Conservation (phyloP, 306 rosid species). For the Cicer arietinum region DNA sequence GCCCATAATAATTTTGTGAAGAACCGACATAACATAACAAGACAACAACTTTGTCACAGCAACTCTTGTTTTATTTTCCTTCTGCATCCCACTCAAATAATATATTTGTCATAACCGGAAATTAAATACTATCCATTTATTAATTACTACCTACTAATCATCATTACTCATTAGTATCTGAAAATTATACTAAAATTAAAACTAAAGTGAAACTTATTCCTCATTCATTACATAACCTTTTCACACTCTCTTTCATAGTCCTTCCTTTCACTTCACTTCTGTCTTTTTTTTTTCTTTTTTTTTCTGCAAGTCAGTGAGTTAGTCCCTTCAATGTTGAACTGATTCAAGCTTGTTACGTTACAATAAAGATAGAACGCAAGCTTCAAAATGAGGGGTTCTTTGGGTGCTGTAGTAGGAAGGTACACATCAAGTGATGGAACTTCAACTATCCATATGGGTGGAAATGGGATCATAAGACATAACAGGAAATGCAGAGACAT, state of each 20-base stretch:
- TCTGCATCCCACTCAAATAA: too few species aligned
- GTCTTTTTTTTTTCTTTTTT: neutral
- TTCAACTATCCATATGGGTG: conserved; percentile 54
- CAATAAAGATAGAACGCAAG: neutral
- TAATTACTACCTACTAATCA: too few species aligned
- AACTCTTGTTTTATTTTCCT: too few species aligned
- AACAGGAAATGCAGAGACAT: conserved; percentile 90
- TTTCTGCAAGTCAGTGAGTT: neutral
- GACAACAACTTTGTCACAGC: too few species aligned
- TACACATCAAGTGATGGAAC: conserved; percentile 87
- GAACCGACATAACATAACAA: too few species aligned
- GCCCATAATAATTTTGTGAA: too few species aligned
- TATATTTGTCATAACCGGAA: too few species aligned
- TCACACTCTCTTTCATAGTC: conserved; percentile 40
- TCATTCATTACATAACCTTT: conserved; percentile 1
- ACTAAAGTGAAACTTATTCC: neutral
- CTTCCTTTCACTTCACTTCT: conserved; percentile 50
- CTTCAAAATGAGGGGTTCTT: conserved; percentile 85
- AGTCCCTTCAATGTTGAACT: conserved; percentile 33
- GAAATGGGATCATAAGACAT: conserved; percentile 71
- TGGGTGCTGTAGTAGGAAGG: conserved; percentile 87
- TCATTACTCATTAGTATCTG: too few species aligned
- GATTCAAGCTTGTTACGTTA: conserved; percentile 38
- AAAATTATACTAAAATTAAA: too few species aligned
- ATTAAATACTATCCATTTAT: too few species aligned